Conservation (phyloP, 1,284 basidiomycete species). For the Irpex lacteus region DNA sequence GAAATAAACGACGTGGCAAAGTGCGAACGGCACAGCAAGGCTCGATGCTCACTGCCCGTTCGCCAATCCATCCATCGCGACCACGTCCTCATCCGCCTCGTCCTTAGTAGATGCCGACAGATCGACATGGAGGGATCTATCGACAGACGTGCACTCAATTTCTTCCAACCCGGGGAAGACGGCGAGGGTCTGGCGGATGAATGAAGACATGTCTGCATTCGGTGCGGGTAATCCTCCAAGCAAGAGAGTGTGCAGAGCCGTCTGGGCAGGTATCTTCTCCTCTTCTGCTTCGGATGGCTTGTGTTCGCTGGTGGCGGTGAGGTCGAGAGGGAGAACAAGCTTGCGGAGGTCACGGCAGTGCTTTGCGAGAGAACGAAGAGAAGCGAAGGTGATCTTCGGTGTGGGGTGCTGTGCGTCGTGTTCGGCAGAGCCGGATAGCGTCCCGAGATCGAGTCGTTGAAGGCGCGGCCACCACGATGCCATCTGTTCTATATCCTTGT, state of each 20-base stretch:
- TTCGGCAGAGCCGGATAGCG: slow-evolving; percentile 19
- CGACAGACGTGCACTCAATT: slow-evolving; percentile 13
- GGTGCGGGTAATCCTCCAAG: slow-evolving; percentile 14
- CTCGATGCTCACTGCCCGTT: slow-evolving; percentile 15
- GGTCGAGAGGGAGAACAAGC: slow-evolving; percentile 37
- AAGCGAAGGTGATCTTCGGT: slow-evolving; percentile 34
- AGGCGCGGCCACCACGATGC: slow-evolving; percentile 37
- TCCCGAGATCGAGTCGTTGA: slow-evolving; percentile 42
- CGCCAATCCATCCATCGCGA: slow-evolving; percentile 17
- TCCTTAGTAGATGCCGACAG: neutral
- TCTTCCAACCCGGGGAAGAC: slow-evolving; percentile 19
- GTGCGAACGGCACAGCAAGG: slow-evolving; percentile 18
- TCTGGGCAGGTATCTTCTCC: slow-evolving; percentile 7
- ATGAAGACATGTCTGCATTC: slow-evolving; percentile 7
- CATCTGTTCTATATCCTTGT: slow-evolving; percentile 39
- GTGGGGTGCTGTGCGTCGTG: slow-evolving; percentile 24
- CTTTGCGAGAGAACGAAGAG: slow-evolving; percentile 34
- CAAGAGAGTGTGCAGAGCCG: slow-evolving; percentile 12
- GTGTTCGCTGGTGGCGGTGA: neutral
- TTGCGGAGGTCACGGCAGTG: slow-evolving; percentile 33
- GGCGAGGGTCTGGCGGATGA: slow-evolving; percentile 16
- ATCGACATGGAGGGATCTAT: slow-evolving; percentile 9
- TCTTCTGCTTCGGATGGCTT: neutral
- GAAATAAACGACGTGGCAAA: neutral
- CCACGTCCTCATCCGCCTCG: slow-evolving; percentile 1